Percentiles rank a stretch among this genome's conserved stretches.
phyloP scores from a whole-genome alignment of 2,329 filamentous ascomycete species.

The Aspergillus pseudoglaucus region DNA sequence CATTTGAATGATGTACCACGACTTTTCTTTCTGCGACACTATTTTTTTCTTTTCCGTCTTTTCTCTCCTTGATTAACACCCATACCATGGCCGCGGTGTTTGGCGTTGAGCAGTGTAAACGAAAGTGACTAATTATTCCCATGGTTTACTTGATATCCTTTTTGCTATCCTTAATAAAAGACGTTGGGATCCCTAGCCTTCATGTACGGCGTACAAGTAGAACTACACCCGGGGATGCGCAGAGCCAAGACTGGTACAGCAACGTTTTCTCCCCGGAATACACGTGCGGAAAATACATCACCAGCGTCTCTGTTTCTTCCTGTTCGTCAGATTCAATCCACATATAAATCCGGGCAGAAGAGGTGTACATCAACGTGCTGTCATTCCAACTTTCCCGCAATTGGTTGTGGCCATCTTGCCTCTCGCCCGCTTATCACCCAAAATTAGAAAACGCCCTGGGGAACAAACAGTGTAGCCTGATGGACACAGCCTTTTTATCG shows the following conservation, averaged over 20 bases:
- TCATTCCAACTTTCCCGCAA: not conserved
- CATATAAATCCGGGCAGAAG: not conserved
- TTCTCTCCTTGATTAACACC: not conserved
- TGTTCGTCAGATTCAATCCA: not conserved
- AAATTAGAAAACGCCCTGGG: conserved; percentile 6
- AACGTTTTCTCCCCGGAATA: not conserved
- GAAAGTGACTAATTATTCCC: no score
- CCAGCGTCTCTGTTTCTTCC: not conserved
- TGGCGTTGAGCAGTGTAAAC: conserved; percentile 7
- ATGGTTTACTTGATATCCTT: no score
- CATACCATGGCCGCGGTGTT: conserved; percentile 15
- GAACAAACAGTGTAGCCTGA: conserved; percentile 24
- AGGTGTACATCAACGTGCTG: no score
- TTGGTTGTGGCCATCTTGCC: not conserved
- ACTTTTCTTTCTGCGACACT: not conserved
- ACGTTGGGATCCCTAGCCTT: no score
- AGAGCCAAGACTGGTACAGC: not conserved
- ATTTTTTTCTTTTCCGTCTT: no score
- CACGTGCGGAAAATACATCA: not conserved
- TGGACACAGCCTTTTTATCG: conserved; percentile 14
- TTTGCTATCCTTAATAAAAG: no score
- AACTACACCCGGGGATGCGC: no score
- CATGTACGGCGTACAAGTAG: no score
- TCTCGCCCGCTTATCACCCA: conserved; percentile 1
- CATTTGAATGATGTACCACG: conserved; percentile 13